Percentiles rank a stretch among this genome's conserved stretches.
Conservation (phyloP, 1,284 basidiomycete species). For the Cutaneotrichosporon sp. region DNA sequence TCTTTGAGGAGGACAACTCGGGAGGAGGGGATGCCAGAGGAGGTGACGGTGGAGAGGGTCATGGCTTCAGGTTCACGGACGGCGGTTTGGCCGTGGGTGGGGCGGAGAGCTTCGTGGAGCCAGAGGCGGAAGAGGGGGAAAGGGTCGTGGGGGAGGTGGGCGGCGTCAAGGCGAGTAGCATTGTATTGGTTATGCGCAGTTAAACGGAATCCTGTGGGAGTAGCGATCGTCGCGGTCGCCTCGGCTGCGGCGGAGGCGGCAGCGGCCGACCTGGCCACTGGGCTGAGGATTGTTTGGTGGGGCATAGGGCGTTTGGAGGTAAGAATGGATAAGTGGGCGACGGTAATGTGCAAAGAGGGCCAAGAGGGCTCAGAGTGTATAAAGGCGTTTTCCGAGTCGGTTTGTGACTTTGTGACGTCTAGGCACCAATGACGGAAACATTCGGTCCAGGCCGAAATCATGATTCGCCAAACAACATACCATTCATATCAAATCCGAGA, state of each 20-base stretch:
- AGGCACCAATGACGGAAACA: too few relatives aligned
- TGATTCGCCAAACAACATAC: neutral
- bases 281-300: neutral
- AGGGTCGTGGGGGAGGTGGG: conserved; percentile 65
- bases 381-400: too few relatives aligned
- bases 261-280: neutral
- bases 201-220: conserved; percentile 53
- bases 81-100: conserved; percentile 38
- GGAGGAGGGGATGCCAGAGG: conserved; percentile 73
- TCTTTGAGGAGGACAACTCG: conserved; percentile 91
- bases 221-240: conserved; percentile 13
- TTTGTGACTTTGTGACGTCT: too few relatives aligned
- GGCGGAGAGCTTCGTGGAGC: conserved; percentile 66
- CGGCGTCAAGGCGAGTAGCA: conserved; percentile 63
- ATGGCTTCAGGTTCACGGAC: conserved; percentile 86
- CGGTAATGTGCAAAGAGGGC: too few relatives aligned
- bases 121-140: conserved; percentile 78
- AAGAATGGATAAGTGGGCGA: too few relatives aligned
- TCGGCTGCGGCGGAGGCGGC: neutral
- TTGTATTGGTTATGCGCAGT: conserved; percentile 73
- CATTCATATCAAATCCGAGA: neutral
- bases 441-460: neutral
- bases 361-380: too few relatives aligned
- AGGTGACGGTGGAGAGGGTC: conserved; percentile 72
- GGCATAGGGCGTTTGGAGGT: neutral